Evolutionary conservation across 1,284 basidiomycete species (phyloP), one percentile per base, ranked within the genome.

Genomic region (Agroathelia rolfsii): DNA sequence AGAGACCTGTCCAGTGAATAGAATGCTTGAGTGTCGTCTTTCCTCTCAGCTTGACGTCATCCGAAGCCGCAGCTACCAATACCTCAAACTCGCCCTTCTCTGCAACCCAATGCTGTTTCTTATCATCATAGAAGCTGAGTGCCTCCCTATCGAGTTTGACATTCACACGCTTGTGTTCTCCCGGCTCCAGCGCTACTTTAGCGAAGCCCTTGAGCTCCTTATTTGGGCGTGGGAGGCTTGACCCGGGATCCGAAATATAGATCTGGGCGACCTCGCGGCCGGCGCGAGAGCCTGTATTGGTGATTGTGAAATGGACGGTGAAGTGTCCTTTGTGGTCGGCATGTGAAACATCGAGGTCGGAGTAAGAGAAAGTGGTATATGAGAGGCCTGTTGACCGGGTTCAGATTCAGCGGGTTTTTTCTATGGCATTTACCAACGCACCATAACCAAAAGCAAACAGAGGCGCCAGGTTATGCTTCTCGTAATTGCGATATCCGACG

Each of bases 351-450:
- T 48, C 33, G 24, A 67, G 46, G 29, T 52, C 44, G 13, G 54
- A 54, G 41, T 65, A 67, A 26, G 56, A 47, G 42, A 72, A 73
- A 5, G 58, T 52, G 2, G 72, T 62, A 48, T 75, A 74, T 12
- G 66, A 66, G 11, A 75, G 56, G 22, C 63, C 89, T 48, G n/a
- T n/a, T 79, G 72, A 5, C 82, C 85, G 30, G 2, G 28, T 48
- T 19, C 13, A 9, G 9, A 19, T 34, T 18, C 37, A 33, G 24
- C 36, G 7, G 9, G 21, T 9, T 5, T 27, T 18, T 10, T 32
- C 34, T 15, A 28, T 15, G 11, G 6, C 29, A 14, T 15, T 16
- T 5, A n/a, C n/a, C n/a, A n/a, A n/a, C n/a, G n/a, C n/a, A n/a
- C n/a, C 63, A 38, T 51, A 55, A 19, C 70, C 70, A 42, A 73